Evolutionary conservation across 2,329 filamentous ascomycete species (phyloP).

Genomic region (Dothideomycetes sp.): DNA sequence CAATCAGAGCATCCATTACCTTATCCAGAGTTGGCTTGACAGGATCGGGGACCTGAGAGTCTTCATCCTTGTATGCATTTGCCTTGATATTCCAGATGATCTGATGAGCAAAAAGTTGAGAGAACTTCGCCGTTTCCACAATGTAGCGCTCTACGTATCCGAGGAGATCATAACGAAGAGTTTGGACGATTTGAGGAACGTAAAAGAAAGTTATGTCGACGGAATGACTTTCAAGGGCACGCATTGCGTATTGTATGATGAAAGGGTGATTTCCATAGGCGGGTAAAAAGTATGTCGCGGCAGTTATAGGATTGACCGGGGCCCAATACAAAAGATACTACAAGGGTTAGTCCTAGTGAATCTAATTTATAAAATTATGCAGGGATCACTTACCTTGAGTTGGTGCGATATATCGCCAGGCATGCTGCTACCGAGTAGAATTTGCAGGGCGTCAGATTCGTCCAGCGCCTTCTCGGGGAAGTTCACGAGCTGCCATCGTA

Average conservation of each 20-base stretch:
- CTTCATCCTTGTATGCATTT: conserved; percentile 95
- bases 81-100: conserved; percentile 99
- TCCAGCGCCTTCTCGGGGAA: conserved; percentile 73
- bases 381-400: conserved; percentile 65
- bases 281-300: conserved; percentile 86
- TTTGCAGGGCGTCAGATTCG: conserved; percentile 71
- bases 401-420: conserved; percentile 73
- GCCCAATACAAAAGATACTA: conserved; percentile 89
- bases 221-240: conserved; percentile 82
- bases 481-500: conserved; percentile 69
- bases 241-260: conserved; percentile 92
- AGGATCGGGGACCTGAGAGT: conserved; percentile 77
- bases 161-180: conserved; percentile 79
- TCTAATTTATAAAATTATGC: no score
- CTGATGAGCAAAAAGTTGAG: conserved; percentile 96
- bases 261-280: conserved; percentile 85
- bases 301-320: conserved; percentile 82
- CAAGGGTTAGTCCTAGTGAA: no score
- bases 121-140: conserved; percentile 90
- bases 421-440: conserved; percentile 67
- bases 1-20: conserved; percentile 74
- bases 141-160: conserved; percentile 97
- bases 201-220: conserved; percentile 99
- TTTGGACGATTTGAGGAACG: conserved; percentile 95
- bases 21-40: conserved; percentile 90